Percentiles rank a stretch among this genome's conserved stretches.
phyloP scores from a whole-genome alignment of 352 stramenopile genomes.

The Pythium oligandrum region DNA sequence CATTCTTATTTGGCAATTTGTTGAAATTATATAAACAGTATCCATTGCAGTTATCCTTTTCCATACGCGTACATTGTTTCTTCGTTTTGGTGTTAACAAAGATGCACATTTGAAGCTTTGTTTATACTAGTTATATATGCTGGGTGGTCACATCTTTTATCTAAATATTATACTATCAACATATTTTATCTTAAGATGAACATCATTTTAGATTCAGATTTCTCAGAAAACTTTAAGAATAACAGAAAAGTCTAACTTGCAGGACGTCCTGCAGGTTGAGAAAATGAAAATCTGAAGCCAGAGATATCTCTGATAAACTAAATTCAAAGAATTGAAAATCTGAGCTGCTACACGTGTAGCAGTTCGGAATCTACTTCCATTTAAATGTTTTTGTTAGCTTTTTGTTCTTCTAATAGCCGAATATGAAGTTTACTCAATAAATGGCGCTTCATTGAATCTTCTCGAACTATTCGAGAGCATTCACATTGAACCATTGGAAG shows the following conservation, averaged over 20 bases:
- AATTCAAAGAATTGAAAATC: not conserved
- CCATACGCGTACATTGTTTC: too few relatives aligned
- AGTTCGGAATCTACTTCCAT: slow-evolving; percentile 7
- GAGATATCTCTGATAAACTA: not conserved
- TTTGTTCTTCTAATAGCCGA: slow-evolving; percentile 7
- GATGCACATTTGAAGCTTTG: too few relatives aligned
- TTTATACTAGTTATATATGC: too few relatives aligned
- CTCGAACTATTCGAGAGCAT: slow-evolving; percentile 9
- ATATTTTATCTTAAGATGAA: slow-evolving; percentile 10
- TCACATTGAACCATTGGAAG: slow-evolving; percentile 9
- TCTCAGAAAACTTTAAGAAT: slow-evolving; percentile 8
- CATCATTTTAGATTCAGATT: slow-evolving; percentile 9
- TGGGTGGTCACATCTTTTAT: not conserved
- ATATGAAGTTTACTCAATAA: slow-evolving; percentile 11
- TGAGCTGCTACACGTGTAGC: not conserved
- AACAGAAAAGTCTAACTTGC: slow-evolving; percentile 3
- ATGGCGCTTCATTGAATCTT: slow-evolving; percentile 9
- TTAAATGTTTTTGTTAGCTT: slow-evolving; percentile 3
- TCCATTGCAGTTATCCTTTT: too few relatives aligned
- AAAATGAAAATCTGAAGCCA: too few relatives aligned
- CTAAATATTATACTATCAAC: slow-evolving; percentile 9
- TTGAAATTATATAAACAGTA: too few relatives aligned
- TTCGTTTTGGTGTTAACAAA: too few relatives aligned
- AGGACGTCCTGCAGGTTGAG: not conserved
- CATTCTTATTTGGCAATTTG: too few relatives aligned